Conservation (phyloP, 306 rosid genomes). For the Mucuna pruriens region DNA sequence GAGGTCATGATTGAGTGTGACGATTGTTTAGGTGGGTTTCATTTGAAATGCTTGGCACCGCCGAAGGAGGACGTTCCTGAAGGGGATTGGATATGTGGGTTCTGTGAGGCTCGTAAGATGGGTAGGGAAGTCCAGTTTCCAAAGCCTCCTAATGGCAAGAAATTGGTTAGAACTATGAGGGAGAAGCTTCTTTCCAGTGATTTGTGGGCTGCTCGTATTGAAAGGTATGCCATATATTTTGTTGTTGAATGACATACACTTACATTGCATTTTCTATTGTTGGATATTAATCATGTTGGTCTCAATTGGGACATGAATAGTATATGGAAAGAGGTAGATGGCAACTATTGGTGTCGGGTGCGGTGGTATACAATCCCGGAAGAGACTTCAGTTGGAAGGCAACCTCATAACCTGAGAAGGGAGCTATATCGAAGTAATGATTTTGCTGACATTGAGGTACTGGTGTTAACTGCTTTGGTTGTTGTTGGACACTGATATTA, state of each 20-base stretch:
- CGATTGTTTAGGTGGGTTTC: slow-evolving; percentile 86
- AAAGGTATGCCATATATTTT: slow-evolving; percentile 48
- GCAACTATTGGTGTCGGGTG: slow-evolving; percentile 71
- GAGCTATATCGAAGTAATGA: slow-evolving; percentile 89
- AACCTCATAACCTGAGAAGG: slow-evolving; percentile 84
- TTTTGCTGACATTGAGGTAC: slow-evolving; percentile 85
- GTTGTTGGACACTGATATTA: not conserved
- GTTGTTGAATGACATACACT: not conserved
- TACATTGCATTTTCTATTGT: slow-evolving; percentile 1
- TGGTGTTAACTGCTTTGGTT: slow-evolving; percentile 31
- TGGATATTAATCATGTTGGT: not conserved
- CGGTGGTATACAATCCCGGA: slow-evolving; percentile 91
- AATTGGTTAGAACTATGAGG: slow-evolving; percentile 66
- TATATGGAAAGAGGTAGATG: slow-evolving; percentile 81
- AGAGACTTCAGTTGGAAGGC: slow-evolving; percentile 89
- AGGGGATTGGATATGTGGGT: slow-evolving; percentile 83
- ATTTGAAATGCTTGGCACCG: slow-evolving; percentile 85
- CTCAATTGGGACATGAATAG: slow-evolving; percentile 44
- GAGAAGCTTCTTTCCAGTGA: slow-evolving; percentile 87
- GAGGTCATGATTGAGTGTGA: slow-evolving; percentile 90
- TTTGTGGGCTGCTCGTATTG: slow-evolving; percentile 85
- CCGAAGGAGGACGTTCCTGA: slow-evolving; percentile 82
- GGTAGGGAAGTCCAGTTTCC: slow-evolving; percentile 66
- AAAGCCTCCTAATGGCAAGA: slow-evolving; percentile 71
- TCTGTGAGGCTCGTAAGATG: slow-evolving; percentile 71